Evolutionary conservation across 2,329 filamentous ascomycete species (phyloP).

Genomic region (Aspergillus alliaceus): DNA sequence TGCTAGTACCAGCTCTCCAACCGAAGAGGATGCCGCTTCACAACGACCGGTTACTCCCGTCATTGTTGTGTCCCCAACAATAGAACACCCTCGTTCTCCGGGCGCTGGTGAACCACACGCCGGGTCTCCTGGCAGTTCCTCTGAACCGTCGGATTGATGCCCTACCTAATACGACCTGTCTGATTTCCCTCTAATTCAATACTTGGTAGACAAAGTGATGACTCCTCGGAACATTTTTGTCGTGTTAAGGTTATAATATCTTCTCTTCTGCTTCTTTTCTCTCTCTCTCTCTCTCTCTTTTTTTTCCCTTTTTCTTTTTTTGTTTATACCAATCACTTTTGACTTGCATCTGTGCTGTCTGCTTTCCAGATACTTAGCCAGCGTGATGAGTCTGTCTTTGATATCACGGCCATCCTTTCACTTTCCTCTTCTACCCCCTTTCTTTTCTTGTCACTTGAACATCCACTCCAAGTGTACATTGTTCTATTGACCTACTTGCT

Average conservation of each 20-base stretch:
- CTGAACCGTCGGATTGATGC: slow-evolving; percentile 26
- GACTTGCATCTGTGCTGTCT: slow-evolving; percentile 8
- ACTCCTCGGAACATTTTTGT: slow-evolving; percentile 26
- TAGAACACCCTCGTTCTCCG: slow-evolving; percentile 21
- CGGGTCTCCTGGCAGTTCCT: slow-evolving; percentile 24
- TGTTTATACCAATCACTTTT: background rate
- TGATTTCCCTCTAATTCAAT: slow-evolving; percentile 29
- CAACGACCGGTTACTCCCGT: slow-evolving; percentile 29
- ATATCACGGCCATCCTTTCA: slow-evolving; percentile 1
- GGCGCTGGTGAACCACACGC: slow-evolving; percentile 21
- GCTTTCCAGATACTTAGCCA: slow-evolving; percentile 8
- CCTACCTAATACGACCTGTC: background rate
- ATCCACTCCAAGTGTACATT: slow-evolving; percentile 13
- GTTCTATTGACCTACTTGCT: slow-evolving; percentile 10
- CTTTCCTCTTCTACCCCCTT: slow-evolving; percentile 10
- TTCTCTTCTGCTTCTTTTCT: background rate
- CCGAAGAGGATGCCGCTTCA: slow-evolving; percentile 20
- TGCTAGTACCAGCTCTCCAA: slow-evolving; percentile 20
- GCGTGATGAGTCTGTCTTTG: slow-evolving; percentile 3
- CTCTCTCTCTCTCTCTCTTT: background rate
- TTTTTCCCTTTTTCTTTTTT: no score
- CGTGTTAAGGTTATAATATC: slow-evolving; percentile 23
- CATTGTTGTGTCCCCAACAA: slow-evolving; percentile 36
- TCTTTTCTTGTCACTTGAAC: background rate
- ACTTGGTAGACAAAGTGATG: slow-evolving; percentile 34